phyloP scores from a whole-genome alignment of 2,329 filamentous ascomycete species.

The Lasiodiplodia gonubiensis region DNA sequence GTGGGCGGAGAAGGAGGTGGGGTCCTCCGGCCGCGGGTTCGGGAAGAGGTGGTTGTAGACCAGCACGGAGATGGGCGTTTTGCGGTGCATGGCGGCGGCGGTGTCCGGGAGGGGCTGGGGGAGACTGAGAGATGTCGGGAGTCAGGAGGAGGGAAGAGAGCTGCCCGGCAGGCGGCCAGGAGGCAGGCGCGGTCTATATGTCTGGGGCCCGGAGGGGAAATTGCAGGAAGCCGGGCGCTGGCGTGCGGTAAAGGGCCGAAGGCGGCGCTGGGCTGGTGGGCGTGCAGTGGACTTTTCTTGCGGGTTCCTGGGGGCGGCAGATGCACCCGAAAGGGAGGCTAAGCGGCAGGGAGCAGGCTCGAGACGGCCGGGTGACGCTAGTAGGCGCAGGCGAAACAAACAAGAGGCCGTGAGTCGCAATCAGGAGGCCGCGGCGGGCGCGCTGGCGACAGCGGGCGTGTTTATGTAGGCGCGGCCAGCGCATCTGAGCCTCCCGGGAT shows the following conservation, averaged over 20 bases:
- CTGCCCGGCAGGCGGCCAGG: slow-evolving; percentile 8
- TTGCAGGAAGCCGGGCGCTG: slow-evolving; percentile 23
- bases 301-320: slow-evolving; percentile 22
- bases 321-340: slow-evolving; percentile 22
- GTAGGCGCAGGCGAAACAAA: slow-evolving; percentile 25
- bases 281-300: slow-evolving; percentile 9
- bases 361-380: slow-evolving; percentile 1
- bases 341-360: slow-evolving; percentile 21
- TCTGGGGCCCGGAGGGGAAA: slow-evolving; percentile 23
- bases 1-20: slow-evolving; percentile 72
- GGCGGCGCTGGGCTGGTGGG: neutral
- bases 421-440: slow-evolving; percentile 18
- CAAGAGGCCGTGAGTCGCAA: neutral
- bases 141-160: neutral
- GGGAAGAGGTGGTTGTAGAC: slow-evolving; percentile 78
- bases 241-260: slow-evolving; percentile 22
- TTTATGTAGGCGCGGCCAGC: slow-evolving; percentile 26
- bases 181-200: slow-evolving; percentile 25
- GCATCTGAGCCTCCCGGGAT: slow-evolving; percentile 26
- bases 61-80: slow-evolving; percentile 70
- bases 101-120: neutral
- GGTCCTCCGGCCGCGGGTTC: slow-evolving; percentile 69
- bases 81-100: slow-evolving; percentile 68
- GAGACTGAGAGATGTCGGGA: neutral
- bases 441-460: slow-evolving; percentile 17